These are phyloP conservation scores for Boletus albobrunnescens DNA, from an alignment of 1,284 basidiomycete species.

Conservation along the genomic window DNA sequence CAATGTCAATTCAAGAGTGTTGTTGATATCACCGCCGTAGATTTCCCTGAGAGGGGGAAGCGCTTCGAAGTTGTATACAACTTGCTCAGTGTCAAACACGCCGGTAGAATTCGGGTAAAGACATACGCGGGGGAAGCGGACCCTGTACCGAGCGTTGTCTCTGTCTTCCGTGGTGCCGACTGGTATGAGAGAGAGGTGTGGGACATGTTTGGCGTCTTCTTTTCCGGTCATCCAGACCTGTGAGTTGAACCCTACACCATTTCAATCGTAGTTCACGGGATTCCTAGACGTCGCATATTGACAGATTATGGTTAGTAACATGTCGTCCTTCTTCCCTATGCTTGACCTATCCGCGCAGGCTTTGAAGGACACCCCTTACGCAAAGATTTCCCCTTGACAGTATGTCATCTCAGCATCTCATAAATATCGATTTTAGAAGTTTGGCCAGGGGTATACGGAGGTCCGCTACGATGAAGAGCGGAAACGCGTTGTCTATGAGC, in stretches of 20 bases:
- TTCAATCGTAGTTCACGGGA: conserved; percentile 11
- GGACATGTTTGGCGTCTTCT: conserved; percentile 98
- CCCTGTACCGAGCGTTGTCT: conserved; percentile 81
- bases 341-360: conserved; percentile 44
- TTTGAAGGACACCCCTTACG: conserved; percentile 98
- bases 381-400: conserved; percentile 97
- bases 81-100: conserved; percentile 76
- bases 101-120: conserved; percentile 90
- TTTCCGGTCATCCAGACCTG: conserved; percentile 95
- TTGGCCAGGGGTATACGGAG: conserved; percentile 85
- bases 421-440: not conserved
- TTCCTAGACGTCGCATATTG: conserved; percentile 81
- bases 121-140: conserved; percentile 97
- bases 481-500: conserved; percentile 98
- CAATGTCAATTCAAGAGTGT: conserved; percentile 93
- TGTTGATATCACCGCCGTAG: conserved; percentile 94
- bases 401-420: conserved; percentile 36
- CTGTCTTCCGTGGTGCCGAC: conserved; percentile 87
- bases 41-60: conserved; percentile 91
- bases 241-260: conserved; percentile 39
- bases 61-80: conserved; percentile 99
- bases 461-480: conserved; percentile 98
- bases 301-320: conserved; percentile 86
- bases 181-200: conserved; percentile 99
- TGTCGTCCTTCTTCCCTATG: not conserved